Base-by-base conservation (phyloP, 1,139 yeast genomes). In the Pichia sp. region DNA sequence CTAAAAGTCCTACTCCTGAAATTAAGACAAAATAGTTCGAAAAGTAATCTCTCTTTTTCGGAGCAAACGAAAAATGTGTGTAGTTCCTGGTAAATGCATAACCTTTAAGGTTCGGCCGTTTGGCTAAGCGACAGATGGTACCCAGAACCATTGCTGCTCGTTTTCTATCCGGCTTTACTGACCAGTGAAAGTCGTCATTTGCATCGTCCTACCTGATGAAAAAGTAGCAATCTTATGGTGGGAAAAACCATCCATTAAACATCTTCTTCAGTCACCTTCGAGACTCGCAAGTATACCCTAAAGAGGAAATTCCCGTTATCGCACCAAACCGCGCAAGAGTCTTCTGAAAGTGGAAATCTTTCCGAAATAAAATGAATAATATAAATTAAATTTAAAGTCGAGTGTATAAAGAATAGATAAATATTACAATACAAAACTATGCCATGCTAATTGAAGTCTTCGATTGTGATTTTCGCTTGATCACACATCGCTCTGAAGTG, bases 401-500 rank as follows among this genome's bases (percentile, higher is more conserved):
- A 19, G 3, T 19, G 23, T 19, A 19, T 19, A 19, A 19, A 19
- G 23, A 19, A 19, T 19, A 19, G 3, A 19, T 19, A 36, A 36
- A 36, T 4, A 44, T 23, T 44, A 23, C 19, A 19, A 8, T 29
- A 6, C 6, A 11, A 44, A n/a, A 40, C 15, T n/a, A 19, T 26
- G 6, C 44, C 10, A 15, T 46, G 30, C 8, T 26, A 23, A 34
- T 5, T 32, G 46, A 71, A 70, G 54, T 72, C 75, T n/a, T 62
- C 65, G n/a, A 54, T 59, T 4, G 62, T 61, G 42, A 74, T 70
- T 51, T 67, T 67, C 5, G 76, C 70, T 54, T 68, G 68, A 45
- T 70, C 67, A 62, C 78, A 75, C 77, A 75, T 74, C 46, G 69
- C 68, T 55, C 72, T 67, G 63, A 75, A 69, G 6, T 61, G 54